phyloP scores from a whole-genome alignment of 345 rosid species.

The Rhodamnia argentea region DNA sequence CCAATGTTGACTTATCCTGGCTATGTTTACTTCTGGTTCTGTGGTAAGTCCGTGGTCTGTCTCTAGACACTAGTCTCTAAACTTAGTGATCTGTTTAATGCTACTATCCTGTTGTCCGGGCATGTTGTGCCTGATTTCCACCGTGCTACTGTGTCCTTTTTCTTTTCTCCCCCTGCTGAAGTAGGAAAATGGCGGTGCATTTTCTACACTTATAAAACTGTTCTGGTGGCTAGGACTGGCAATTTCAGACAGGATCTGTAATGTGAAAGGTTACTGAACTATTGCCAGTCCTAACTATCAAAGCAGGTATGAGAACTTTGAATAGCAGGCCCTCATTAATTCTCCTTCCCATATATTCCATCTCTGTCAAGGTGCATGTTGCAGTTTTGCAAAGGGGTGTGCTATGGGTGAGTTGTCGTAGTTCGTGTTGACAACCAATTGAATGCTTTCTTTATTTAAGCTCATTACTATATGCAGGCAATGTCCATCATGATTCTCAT shows the following conservation, averaged over 20 bases:
- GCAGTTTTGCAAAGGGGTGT: background rate
- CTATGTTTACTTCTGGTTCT: conserved; percentile 27
- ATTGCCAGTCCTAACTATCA: background rate
- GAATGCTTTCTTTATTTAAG: background rate
- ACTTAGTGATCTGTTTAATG: background rate
- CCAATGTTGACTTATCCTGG: conserved; percentile 41
- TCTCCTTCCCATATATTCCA: background rate
- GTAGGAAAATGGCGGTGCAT: background rate
- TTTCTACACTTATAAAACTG: background rate
- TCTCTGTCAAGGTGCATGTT: background rate
- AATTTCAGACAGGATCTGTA: background rate
- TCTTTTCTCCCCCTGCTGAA: background rate
- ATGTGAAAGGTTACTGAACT: background rate
- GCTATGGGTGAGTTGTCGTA: background rate
- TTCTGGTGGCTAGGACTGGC: background rate
- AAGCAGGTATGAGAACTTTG: background rate
- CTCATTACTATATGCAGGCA: background rate
- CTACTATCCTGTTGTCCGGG: background rate
- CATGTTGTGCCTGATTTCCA: background rate
- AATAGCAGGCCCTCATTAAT: background rate
- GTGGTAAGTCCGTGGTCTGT: conserved; percentile 35
- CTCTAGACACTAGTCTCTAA: background rate
- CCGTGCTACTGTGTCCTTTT: background rate
- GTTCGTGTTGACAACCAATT: background rate
- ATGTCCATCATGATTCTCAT: background rate